phyloP scores from a whole-genome alignment of 495 filamentous ascomycete species.

The Trichocladium uniseriatum region DNA sequence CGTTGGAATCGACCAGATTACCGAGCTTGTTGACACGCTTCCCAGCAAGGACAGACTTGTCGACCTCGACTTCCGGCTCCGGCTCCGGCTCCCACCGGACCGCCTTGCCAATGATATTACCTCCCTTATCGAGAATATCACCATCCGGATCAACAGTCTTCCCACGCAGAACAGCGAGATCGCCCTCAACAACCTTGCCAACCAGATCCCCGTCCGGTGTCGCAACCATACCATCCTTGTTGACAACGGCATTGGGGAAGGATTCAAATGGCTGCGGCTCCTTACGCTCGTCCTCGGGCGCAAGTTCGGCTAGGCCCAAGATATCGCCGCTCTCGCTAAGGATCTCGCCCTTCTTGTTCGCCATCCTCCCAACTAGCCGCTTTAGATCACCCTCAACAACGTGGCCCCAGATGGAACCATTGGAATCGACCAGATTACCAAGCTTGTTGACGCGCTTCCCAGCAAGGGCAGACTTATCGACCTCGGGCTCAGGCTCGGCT shows the following conservation, averaged over 20 bases:
- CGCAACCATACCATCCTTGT: conserved; percentile 55
- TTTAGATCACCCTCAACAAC: conserved; percentile 64
- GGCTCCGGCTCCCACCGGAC: conserved; percentile 61
- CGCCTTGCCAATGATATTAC: conserved; percentile 70
- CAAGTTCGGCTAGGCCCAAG: conserved; percentile 64
- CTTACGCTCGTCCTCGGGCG: conserved; percentile 60
- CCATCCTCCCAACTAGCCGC: conserved; percentile 67
- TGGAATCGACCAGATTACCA: conserved; percentile 70
- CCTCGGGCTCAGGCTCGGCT: conserved; percentile 26
- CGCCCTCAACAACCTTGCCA: conserved; percentile 67
- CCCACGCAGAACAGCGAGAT: conserved; percentile 64
- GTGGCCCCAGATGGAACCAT: conserved; percentile 63
- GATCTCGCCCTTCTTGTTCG: conserved; percentile 70
- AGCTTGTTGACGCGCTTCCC: conserved; percentile 81
- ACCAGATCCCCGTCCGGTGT: conserved; percentile 60
- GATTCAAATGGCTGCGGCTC: conserved; percentile 66
- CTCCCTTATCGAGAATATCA: conserved; percentile 70
- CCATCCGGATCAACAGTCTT: conserved; percentile 73
- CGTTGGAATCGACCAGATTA: conserved; percentile 67
- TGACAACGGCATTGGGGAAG: conserved; percentile 59
- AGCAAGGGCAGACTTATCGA: conserved; percentile 60
- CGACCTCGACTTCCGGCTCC: conserved; percentile 42
- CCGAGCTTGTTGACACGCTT: conserved; percentile 81
- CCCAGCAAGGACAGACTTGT: conserved; percentile 64
- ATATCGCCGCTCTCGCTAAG: conserved; percentile 68